These are phyloP conservation scores for Malania oleifera DNA, from an alignment of 164 flowering plant species.

Conservation along the genomic window DNA sequence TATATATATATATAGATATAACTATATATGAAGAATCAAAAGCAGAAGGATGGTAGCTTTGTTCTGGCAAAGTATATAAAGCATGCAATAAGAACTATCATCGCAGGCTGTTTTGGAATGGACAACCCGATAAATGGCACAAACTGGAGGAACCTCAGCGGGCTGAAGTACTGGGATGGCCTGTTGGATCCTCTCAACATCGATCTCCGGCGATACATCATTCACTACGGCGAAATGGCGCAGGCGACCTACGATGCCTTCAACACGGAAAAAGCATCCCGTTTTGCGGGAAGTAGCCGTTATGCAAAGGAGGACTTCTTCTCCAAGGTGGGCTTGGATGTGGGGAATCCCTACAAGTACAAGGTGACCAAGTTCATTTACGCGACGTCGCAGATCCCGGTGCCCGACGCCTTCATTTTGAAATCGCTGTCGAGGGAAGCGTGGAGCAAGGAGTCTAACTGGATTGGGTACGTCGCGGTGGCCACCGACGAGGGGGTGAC, in stretches of 20 bases:
- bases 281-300: slow-evolving; percentile 32
- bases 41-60: slow-evolving; percentile 10
- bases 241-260: slow-evolving; percentile 41
- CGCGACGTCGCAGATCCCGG: slow-evolving; percentile 26
- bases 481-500: slow-evolving; percentile 34
- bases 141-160: slow-evolving; percentile 48
- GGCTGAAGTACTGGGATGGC: slow-evolving; percentile 44
- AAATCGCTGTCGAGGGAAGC: slow-evolving; percentile 36
- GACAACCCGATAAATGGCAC: slow-evolving; percentile 4
- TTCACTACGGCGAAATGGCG: slow-evolving; percentile 49
- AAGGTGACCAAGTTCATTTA: slow-evolving; percentile 36
- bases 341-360: slow-evolving; percentile 26
- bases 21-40: too few species aligned
- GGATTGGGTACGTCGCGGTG: slow-evolving; percentile 59
- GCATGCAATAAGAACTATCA: background rate
- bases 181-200: slow-evolving; percentile 49
- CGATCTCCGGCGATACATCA: slow-evolving; percentile 45
- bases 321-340: slow-evolving; percentile 24
- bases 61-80: background rate
- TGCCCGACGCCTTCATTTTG: slow-evolving; percentile 37
- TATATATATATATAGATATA: too few species aligned
- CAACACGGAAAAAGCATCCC: slow-evolving; percentile 29
- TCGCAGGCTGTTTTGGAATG: background rate
- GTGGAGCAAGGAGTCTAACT: slow-evolving; percentile 43
- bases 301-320: slow-evolving; percentile 29